Conservation (phyloP, 78 protist genomes). For the Dictyostelium brefeldianum region DNA sequence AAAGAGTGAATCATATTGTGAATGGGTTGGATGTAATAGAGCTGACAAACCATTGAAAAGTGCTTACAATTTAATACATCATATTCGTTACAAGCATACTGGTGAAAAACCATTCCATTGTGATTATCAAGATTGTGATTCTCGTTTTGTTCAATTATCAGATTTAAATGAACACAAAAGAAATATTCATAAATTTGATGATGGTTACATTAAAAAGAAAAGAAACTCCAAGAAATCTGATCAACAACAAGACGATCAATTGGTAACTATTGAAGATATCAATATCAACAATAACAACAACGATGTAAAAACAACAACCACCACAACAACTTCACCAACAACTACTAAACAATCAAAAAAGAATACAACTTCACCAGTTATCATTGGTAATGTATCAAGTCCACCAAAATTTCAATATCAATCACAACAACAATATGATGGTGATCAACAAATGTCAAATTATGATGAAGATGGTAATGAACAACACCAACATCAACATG, state of each 20-base stretch:
- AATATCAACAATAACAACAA: background rate
- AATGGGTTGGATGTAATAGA: slow-evolving; percentile 68
- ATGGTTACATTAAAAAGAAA: slow-evolving; percentile 76
- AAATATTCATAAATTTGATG: slow-evolving; percentile 75
- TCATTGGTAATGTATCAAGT: background rate
- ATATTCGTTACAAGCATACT: slow-evolving; percentile 70
- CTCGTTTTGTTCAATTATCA: slow-evolving; percentile 61
- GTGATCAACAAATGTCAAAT: background rate
- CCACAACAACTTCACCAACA: background rate
- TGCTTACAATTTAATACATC: slow-evolving; percentile 78
- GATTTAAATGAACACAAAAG: slow-evolving; percentile 75
- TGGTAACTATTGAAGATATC: background rate
- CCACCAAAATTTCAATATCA: background rate
- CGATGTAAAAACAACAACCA: background rate
- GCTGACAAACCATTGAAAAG: slow-evolving; percentile 71
- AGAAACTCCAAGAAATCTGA: slow-evolving; percentile 46
- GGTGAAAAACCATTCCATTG: slow-evolving; percentile 79
- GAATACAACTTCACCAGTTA: background rate
- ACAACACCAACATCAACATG: background rate
- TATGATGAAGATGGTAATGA: background rate
- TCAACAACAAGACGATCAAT: background rate
- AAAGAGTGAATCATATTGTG: slow-evolving; percentile 68
- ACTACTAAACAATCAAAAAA: background rate
- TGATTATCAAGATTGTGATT: slow-evolving; percentile 63
- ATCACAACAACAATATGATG: background rate